Base-by-base conservation (phyloP, 2,329 filamentous ascomycete species). In the Aspergillus glaucus region DNA sequence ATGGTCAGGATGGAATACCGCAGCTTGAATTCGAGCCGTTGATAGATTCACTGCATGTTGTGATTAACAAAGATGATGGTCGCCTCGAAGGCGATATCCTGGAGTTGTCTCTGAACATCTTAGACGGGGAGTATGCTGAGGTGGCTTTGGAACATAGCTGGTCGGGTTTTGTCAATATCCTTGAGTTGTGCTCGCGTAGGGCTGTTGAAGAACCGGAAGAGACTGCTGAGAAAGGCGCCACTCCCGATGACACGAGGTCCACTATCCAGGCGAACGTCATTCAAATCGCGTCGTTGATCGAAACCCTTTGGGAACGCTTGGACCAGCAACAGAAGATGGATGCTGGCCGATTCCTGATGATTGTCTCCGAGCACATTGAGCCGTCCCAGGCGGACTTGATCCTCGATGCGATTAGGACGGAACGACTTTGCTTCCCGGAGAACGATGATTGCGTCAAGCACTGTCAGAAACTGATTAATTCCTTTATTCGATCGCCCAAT, bases 81-180 rank as follows among this genome's bases (percentile, higher is more conserved):
- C 63, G 66, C 14, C 58, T 72, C 21, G 64, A 72, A 44, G 63
- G 68, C 1, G 70, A 71, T 50, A 62, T 71, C 24, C 49, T 72
- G 47, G 68, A 73, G 47, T 52, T 73, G 44, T 71, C 67, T 53
- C 49, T 70, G 24, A 70, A 64, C 49, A 61, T 66, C 36, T 47
- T 73, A 37, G 69, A 71, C 45, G 67, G 69, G 8, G 68, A 70
- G 21, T 70, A 62, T 47, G 47, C 59, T 24, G 51, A 55, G 12
- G 52, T 66, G 30, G 61, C 64, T 26, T 47, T 72, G 48, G 59
- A 61, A 28, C 52, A 49, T 32, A 60, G 60, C 55, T 73, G 64
- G 66, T 58, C 49, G 26, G 55, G 40, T 8, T 71, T 69, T 53
- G 61, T 62, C 47, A 51, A 61, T 43, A 49, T 69, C 37, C 52